Percentiles rank a stretch among this genome's conserved stretches.
Evolutionary conservation across 1,284 basidiomycete species (phyloP).

Genomic region (Pascua sp.): DNA sequence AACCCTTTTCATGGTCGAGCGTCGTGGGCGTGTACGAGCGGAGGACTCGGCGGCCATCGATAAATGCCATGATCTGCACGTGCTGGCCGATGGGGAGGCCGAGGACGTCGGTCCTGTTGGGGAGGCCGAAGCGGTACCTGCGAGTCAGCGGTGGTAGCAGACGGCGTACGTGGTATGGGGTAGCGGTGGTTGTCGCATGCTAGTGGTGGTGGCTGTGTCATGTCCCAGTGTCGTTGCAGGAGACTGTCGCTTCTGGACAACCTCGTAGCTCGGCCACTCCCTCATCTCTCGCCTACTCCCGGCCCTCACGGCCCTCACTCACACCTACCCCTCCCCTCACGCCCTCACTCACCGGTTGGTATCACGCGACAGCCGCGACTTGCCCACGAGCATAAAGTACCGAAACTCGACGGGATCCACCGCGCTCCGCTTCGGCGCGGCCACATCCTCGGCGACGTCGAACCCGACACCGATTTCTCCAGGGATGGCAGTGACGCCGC

Average conservation of each 20-base stretch:
- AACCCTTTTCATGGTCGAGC: conserved; percentile 83
- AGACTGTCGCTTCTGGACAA: no score
- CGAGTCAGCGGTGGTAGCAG: neutral
- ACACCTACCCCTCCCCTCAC: no score
- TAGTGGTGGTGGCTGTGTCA: no score
- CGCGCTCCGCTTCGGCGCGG: conserved; percentile 11
- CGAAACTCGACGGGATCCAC: conserved; percentile 59
- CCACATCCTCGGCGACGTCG: no score
- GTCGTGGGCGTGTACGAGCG: conserved; percentile 94
- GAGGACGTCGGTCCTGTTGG: conserved; percentile 67
- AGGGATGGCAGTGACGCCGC: no score
- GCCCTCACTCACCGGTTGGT: conserved; percentile 70
- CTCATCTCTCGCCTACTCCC: no score
- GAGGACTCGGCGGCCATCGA: conserved; percentile 83
- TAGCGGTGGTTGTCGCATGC: neutral
- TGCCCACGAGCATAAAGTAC: conserved; percentile 73
- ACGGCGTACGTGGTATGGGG: neutral
- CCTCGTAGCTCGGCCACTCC: no score
- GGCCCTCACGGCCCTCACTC: conserved; percentile 32
- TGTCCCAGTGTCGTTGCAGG: no score
- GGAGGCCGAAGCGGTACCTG: conserved; percentile 88
- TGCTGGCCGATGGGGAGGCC: conserved; percentile 96
- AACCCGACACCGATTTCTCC: no score
- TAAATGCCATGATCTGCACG: conserved; percentile 84
- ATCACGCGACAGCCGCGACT: conserved; percentile 84